Conservation (phyloP, 2,329 filamentous ascomycete species). For the Fusarium keratoplasticum region DNA sequence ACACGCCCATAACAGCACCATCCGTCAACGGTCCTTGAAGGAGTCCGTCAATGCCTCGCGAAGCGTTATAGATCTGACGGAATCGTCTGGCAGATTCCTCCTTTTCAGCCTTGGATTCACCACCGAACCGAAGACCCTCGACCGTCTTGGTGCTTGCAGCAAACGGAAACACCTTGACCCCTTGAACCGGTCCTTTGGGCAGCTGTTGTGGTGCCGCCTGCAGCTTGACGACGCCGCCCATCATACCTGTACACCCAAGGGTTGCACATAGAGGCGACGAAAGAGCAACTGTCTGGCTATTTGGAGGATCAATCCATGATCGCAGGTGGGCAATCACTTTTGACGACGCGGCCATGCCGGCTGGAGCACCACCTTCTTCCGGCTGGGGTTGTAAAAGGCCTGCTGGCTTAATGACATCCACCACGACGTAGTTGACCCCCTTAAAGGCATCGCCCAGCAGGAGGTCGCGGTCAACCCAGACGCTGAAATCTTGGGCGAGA, state of each 20-base stretch:
- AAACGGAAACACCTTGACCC: conserved; percentile 87
- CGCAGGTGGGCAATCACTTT: conserved; percentile 82
- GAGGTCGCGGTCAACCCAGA: conserved; percentile 89
- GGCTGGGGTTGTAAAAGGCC: conserved; percentile 77
- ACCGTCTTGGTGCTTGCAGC: conserved; percentile 66
- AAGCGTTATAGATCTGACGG: conserved; percentile 74
- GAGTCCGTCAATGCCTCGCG: conserved; percentile 68
- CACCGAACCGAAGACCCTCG: conserved; percentile 84
- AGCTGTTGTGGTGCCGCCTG: conserved; percentile 82
- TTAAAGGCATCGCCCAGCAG: conserved; percentile 78
- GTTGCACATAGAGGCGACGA: conserved; percentile 81
- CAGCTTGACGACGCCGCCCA: conserved; percentile 88
- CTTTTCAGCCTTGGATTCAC: conserved; percentile 84
- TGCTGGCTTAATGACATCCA: conserved; percentile 88
- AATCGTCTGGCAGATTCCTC: conserved; percentile 82
- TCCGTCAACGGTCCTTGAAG: conserved; percentile 90
- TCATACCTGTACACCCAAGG: conserved; percentile 77
- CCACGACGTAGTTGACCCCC: conserved; percentile 80
- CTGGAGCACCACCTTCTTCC: conserved; percentile 72
- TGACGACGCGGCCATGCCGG: conserved; percentile 54
- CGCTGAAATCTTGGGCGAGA: conserved; percentile 69
- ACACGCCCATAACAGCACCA: conserved; percentile 78
- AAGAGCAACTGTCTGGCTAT: conserved; percentile 81
- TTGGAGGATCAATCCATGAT: conserved; percentile 88
- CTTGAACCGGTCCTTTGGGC: conserved; percentile 71